Evolutionary conservation across 179 eudicot species (phyloP).

Genomic region (Silene vulgaris): DNA sequence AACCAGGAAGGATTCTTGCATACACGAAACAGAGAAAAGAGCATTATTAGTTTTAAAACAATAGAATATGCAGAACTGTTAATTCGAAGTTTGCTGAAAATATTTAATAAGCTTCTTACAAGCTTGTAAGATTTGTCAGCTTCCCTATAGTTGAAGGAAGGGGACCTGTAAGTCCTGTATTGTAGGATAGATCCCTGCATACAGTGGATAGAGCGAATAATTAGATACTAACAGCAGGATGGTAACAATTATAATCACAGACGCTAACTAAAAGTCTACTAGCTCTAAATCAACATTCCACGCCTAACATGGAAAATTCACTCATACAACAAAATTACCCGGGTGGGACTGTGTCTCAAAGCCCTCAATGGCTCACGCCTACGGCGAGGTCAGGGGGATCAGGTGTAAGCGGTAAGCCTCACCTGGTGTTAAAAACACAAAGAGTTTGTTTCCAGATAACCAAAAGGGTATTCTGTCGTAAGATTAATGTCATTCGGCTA

Average conservation of each 20-base stretch:
- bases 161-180: slow-evolving; percentile 55
- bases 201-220: slow-evolving; percentile 11
- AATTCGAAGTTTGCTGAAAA: neutral
- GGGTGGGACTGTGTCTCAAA: no score
- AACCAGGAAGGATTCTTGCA: slow-evolving; percentile 53
- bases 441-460: neutral
- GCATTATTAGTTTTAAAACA: neutral
- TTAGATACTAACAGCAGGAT: neutral
- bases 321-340: no score
- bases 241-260: no score
- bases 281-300: slow-evolving; percentile 26
- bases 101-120: slow-evolving; percentile 40
- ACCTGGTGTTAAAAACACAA: neutral
- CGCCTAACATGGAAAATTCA: slow-evolving; percentile 29
- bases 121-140: slow-evolving; percentile 41
- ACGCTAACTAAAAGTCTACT: no score
- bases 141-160: slow-evolving; percentile 58
- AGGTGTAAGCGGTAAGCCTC: no score
- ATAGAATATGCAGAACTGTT: neutral
- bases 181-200: slow-evolving; percentile 73
- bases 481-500: no score
- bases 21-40: slow-evolving; percentile 7
- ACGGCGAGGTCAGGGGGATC: no score
- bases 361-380: no score
- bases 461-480: neutral